Evolutionary conservation across 148 eudicot species (phyloP).

Genomic region (Rhododendron griersonianum): DNA sequence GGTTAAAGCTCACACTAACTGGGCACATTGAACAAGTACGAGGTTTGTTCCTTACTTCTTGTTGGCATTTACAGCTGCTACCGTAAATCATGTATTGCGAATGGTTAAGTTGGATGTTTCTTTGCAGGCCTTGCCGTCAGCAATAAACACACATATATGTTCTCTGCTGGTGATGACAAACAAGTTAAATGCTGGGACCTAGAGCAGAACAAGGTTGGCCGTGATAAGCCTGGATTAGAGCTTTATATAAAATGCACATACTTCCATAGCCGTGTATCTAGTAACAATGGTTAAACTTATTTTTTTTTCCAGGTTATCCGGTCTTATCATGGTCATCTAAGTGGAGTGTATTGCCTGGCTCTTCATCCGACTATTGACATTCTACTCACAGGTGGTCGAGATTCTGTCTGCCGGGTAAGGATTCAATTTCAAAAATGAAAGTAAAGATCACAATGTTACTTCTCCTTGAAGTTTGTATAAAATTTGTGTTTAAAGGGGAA

Average conservation of each 20-base stretch:
- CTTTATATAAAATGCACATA: neutral
- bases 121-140: slow-evolving; percentile 92
- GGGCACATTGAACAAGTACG: slow-evolving; percentile 99
- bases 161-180: slow-evolving; percentile 99
- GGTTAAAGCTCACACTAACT: slow-evolving; percentile 83
- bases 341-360: slow-evolving; percentile 97
- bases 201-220: slow-evolving; percentile 89
- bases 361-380: slow-evolving; percentile 96
- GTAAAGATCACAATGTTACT: neutral
- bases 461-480: neutral
- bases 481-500: neutral
- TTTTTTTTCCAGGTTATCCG: slow-evolving; percentile 64
- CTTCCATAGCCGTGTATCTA: neutral
- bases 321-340: slow-evolving; percentile 93
- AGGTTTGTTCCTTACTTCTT: slow-evolving; percentile 41
- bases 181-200: slow-evolving; percentile 99
- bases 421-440: neutral
- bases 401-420: slow-evolving; percentile 97
- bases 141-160: slow-evolving; percentile 90
- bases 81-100: neutral
- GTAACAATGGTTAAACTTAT: neutral
- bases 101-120: neutral
- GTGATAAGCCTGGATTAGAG: neutral
- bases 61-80: neutral
- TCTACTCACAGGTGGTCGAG: slow-evolving; percentile 95